Evolutionary conservation across 352 stramenopile species (phyloP), one percentile per base, ranked within the genome.

Genomic region (Pythium rishiriense): DNA sequence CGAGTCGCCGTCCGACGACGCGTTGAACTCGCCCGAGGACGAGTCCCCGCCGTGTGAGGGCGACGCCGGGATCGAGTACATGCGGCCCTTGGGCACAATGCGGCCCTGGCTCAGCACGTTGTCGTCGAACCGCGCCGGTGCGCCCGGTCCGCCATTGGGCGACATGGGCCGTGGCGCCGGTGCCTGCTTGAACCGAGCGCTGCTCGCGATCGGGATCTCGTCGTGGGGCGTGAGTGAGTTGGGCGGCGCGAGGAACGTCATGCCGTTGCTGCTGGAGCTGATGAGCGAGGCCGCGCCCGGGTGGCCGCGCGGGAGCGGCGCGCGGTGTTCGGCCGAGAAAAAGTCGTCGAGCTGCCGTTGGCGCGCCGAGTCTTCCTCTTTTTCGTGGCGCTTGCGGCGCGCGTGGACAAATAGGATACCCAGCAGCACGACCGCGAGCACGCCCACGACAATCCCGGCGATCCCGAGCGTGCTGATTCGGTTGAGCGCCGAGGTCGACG

Each of bases 381-480:
- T 47, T 9, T 73, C 64, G 43, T 69, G 64, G 2, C 74, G 70
- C 0, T 65, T 56, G 2, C 64, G 66, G 43, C 62, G 49, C 14
- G 64, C 71, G 50, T 82, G 81, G 39, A 87, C 76, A 53, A 88
- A 87, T 68, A 88, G 76, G 26, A 91, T 63, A 26, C 76, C 84
- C 19, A 68, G 71, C 17, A 84, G 24, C 1, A 91, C 81, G 10
- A 59, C 68, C 2, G 59, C 75, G 21, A 91, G 69, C 21, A 80
- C 62, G 11, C 79, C 81, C 4, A 76, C 46, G 26, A 87, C 66
- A 43, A 88, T 76, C 0, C 85, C 33, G 79, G 71, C 22, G 72
- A 68, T 29, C 50, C 47, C 43, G 61, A 74, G 4, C 46, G 47
- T 17, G 39, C 41, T 14, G 64, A 70, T 5, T 28, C 48, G 54